Evolutionary conservation across 169 alveolate species (phyloP), one percentile per base, ranked within the genome.

Genomic region (Amoebophrya sp.): DNA sequence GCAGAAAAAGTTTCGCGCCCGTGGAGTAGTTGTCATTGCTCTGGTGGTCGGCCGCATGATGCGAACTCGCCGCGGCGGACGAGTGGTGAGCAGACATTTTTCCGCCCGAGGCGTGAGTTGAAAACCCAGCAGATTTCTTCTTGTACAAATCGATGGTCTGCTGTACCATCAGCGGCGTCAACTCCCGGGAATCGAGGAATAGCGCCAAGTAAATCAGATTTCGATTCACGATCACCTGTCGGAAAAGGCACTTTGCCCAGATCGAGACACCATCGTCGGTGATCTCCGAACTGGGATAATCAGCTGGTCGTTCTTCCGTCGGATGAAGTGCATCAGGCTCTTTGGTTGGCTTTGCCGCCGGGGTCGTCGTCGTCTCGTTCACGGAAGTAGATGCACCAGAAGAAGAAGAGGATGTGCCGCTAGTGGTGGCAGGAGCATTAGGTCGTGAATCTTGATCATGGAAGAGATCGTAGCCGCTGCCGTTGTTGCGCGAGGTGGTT

Each of bases 151-250:
- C 10, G 12, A 66, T 0, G 10, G 38, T 1, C 35, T 0, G 32
- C 1, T 25, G 83, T n/a, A 66, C 83, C 32, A n/a, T 66, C 35
- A 0, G 35, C 39, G 2, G 7, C 32, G 32, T 25, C 83, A 66
- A 0, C 39, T 18, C 83, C 35, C 83, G 29, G 10, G 1, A 25
- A 2, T 66, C 83, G 32, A 66, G 32, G 83, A 25, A 66, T 0
- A 66, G 35, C 29, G 83, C 83, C 83, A 66, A 25, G 35, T 66
- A 66, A 18, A 1, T n/a, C 29, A 66, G 29, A n/a, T 66, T 66
- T 3, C 83, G 83, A 66, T 66, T 66, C 83, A 66, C 83, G 35
- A 66, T 66, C 29, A 66, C 83, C 83, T 66, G 83, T 25, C 83
- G 83, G 18, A 25, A 66, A 2, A 66, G 83, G 38, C 39, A 66